These are phyloP conservation scores for Hypoxylon crocopeplum DNA, from an alignment of 495 filamentous ascomycete species.

Conservation along the genomic window DNA sequence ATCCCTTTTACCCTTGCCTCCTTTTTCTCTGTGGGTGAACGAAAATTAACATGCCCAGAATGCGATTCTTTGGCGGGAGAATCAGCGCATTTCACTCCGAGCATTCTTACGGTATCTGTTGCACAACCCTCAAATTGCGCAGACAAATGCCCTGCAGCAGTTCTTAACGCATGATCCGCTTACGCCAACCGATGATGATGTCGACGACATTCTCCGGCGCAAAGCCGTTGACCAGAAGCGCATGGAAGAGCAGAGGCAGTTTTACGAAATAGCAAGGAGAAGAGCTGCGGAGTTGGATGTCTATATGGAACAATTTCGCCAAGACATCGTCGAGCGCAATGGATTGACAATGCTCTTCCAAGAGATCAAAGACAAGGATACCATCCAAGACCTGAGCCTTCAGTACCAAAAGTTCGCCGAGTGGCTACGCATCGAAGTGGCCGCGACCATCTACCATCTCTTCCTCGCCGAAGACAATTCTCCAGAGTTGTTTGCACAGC, in stretches of 20 bases:
- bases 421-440: conserved; percentile 97
- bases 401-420: conserved; percentile 99
- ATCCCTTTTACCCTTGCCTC: neutral
- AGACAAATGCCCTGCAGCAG: conserved; percentile 78
- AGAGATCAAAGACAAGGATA: conserved; percentile 87
- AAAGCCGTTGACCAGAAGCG: conserved; percentile 87
- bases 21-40: conserved; percentile 1
- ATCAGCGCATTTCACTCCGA: conserved; percentile 87
- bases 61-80: conserved; percentile 80
- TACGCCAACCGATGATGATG: conserved; percentile 78
- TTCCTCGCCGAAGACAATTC: conserved; percentile 99
- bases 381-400: conserved; percentile 83
- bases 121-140: conserved; percentile 81
- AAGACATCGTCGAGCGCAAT: conserved; percentile 68
- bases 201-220: conserved; percentile 75
- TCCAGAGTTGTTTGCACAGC: conserved; percentile 91
- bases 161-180: conserved; percentile 78
- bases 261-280: conserved; percentile 93
- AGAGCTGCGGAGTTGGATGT: conserved; percentile 92
- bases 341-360: conserved; percentile 91
- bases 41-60: conserved; percentile 35
- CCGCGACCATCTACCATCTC: conserved; percentile 94
- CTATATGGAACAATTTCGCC: conserved; percentile 90
- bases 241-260: conserved; percentile 87
- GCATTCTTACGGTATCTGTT: conserved; percentile 86